Conservation (phyloP, 805 yeast species). For the Phaffomyces opuntiae region DNA sequence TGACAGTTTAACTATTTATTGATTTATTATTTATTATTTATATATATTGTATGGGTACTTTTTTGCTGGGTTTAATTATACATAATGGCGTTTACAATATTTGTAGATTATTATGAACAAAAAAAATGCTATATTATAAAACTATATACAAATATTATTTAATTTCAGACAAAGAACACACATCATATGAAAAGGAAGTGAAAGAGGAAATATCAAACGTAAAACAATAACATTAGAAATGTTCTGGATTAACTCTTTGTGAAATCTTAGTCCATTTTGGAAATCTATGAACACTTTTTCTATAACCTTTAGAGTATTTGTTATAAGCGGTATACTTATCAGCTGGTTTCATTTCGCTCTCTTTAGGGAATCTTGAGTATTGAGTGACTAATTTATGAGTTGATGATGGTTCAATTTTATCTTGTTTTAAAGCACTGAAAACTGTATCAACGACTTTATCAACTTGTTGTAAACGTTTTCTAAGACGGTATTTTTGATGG, state of each 20-base stretch:
- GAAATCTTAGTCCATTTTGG: conserved; percentile 91
- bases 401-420: conserved; percentile 4
- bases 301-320: conserved; percentile 65
- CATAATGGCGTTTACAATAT: too few relatives aligned
- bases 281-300: conserved; percentile 81
- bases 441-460: conserved; percentile 71
- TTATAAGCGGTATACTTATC: conserved; percentile 88
- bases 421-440: conserved; percentile 37
- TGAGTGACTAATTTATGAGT: conserved; percentile 20
- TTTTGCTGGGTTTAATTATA: neutral
- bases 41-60: neutral
- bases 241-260: conserved; percentile 67
- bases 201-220: neutral
- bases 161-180: too few relatives aligned
- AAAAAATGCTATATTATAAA: too few relatives aligned
- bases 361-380: conserved; percentile 60
- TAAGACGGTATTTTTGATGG: conserved; percentile 76
- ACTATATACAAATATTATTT: too few relatives aligned
- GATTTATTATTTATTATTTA: neutral
- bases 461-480: conserved; percentile 75
- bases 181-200: too few relatives aligned
- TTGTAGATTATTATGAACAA: too few relatives aligned
- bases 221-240: conserved; percentile 11
- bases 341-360: conserved; percentile 65
- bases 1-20: conserved; percentile 5